Evolutionary conservation across 1,284 basidiomycete species (phyloP).

Genomic region (Boletellus deceptivus): DNA sequence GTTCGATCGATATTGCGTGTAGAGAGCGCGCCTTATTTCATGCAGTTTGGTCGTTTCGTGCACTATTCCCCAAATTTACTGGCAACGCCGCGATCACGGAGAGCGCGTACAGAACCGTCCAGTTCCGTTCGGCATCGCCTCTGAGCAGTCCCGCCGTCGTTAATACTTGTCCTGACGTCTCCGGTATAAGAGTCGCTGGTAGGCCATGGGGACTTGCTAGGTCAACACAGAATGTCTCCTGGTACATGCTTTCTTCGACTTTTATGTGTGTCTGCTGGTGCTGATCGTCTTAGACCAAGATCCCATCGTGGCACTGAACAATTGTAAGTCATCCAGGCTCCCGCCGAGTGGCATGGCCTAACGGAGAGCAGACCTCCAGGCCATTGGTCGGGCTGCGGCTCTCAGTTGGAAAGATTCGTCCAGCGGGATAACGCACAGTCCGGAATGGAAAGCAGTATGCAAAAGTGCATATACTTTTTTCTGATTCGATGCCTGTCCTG

Average conservation of each 20-base stretch:
- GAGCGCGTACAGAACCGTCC: constrained; percentile 21
- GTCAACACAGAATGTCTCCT: constrained; percentile 21
- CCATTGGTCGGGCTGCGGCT: constrained; percentile 36
- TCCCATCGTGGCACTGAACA: constrained; percentile 42
- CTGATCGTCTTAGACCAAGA: constrained; percentile 29
- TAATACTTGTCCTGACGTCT: constrained; percentile 19
- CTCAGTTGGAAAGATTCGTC: constrained; percentile 55
- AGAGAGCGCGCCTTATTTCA: constrained; percentile 34
- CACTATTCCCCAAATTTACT: constrained; percentile 23
- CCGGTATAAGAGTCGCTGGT: constrained; percentile 28
- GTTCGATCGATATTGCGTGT: constrained; percentile 36
- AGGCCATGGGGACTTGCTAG: constrained; percentile 17
- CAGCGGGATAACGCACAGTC: constrained; percentile 46
- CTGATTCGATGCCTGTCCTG: constrained; percentile 11
- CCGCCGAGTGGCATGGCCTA: background rate
- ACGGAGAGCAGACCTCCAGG: constrained; percentile 50
- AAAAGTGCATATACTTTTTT: constrained; percentile 45
- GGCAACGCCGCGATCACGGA: constrained; percentile 32
- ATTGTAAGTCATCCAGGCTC: constrained; percentile 34
- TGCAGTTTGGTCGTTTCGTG: constrained; percentile 31
- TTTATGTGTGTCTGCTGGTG: background rate
- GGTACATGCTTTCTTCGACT: constrained; percentile 16
- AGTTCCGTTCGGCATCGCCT: constrained; percentile 33
- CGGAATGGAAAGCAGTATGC: constrained; percentile 55
- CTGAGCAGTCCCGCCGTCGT: constrained; percentile 26